Conservation (phyloP, 768 basidiomycete species). For the Podaxis sp. region DNA sequence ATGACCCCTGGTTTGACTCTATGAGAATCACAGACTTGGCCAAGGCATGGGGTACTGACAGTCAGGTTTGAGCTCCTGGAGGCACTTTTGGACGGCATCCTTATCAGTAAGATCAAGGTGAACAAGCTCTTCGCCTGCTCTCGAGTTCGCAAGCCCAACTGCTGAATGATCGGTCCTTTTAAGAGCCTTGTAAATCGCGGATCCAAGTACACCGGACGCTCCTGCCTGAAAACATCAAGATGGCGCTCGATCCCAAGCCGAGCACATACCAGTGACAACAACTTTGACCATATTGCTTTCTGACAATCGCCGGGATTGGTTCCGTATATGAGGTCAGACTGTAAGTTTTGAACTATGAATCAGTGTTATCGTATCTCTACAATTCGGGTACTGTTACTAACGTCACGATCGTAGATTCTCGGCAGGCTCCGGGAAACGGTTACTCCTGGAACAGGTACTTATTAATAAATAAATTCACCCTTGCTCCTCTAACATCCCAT, state of each 20-base stretch:
- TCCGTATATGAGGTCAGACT: not conserved
- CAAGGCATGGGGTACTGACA: slow-evolving; percentile 46
- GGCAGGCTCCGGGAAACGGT: not conserved
- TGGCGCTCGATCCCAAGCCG: not conserved
- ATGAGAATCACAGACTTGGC: not conserved
- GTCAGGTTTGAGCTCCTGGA: slow-evolving; percentile 59
- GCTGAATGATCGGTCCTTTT: slow-evolving; percentile 41
- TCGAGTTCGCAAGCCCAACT: slow-evolving; percentile 72
- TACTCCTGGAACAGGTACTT: not conserved
- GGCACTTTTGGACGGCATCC: slow-evolving; percentile 49
- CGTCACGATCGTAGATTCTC: not conserved
- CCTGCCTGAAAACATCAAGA: slow-evolving; percentile 43
- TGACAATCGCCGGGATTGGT: not conserved
- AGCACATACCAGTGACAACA: slow-evolving; percentile 51
- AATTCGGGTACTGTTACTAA: not conserved
- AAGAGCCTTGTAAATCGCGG: slow-evolving; percentile 74
- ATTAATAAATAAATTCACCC: not conserved
- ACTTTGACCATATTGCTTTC: slow-evolving; percentile 37
- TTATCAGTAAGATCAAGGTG: slow-evolving; percentile 70
- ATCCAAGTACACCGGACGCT: slow-evolving; percentile 89
- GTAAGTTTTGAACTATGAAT: not conserved
- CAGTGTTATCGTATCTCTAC: not conserved
- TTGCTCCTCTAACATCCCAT: not conserved
- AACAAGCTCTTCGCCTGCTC: slow-evolving; percentile 47
- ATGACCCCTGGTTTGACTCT: slow-evolving; percentile 61